phyloP scores from a whole-genome alignment of 495 filamentous ascomycete genomes.

The Arthonia radiata region DNA sequence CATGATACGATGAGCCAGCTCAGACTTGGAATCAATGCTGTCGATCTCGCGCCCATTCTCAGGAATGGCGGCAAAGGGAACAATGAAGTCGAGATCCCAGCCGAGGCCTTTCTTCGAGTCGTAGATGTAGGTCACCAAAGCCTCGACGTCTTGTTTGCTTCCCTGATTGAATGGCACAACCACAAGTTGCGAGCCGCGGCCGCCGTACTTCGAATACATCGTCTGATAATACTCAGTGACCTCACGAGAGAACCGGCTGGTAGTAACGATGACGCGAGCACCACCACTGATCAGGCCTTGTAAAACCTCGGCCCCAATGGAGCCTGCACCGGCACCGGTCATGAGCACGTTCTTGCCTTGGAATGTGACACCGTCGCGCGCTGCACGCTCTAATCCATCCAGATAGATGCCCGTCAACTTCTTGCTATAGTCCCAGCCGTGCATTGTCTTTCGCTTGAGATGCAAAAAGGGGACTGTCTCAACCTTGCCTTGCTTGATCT shows the following conservation, averaged over 20 bases:
- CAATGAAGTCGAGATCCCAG: constrained; percentile 91
- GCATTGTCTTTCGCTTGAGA: constrained; percentile 75
- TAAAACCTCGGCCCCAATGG: constrained; percentile 94
- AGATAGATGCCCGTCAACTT: constrained; percentile 83
- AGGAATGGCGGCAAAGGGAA: constrained; percentile 92
- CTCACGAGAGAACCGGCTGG: constrained; percentile 83
- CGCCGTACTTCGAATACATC: constrained; percentile 88
- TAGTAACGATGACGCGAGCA: constrained; percentile 87
- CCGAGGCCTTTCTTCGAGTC: constrained; percentile 89
- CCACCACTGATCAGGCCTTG: constrained; percentile 92
- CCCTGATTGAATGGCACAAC: constrained; percentile 98
- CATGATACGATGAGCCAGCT: constrained; percentile 98
- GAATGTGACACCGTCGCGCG: constrained; percentile 67
- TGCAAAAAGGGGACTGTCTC: constrained; percentile 97
- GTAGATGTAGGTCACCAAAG: constrained; percentile 84
- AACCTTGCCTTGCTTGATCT: constrained; percentile 55
- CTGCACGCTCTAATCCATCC: constrained; percentile 71
- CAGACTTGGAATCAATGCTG: constrained; percentile 88
- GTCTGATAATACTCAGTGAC: constrained; percentile 98
- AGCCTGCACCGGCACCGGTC: constrained; percentile 94
- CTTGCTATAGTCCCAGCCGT: constrained; percentile 98
- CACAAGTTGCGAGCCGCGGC: constrained; percentile 82
- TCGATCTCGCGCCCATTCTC: constrained; percentile 97
- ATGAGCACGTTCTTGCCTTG: constrained; percentile 90
- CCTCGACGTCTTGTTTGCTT: constrained; percentile 89